phyloP scores from a whole-genome alignment of 2,329 filamentous ascomycete genomes.

The Xylariaceae sp. region DNA sequence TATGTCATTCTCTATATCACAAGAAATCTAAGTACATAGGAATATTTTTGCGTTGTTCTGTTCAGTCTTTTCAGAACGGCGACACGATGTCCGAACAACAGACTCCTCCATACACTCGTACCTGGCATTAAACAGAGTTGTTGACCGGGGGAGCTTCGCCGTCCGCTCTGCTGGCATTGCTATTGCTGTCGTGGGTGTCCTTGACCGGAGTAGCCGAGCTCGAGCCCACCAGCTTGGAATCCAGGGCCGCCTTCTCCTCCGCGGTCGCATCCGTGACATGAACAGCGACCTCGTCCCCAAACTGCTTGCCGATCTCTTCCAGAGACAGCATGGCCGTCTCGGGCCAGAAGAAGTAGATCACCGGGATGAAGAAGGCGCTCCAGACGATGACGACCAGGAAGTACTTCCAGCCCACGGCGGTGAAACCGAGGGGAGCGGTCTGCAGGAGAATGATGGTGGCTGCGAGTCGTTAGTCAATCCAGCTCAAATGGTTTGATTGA shows the following conservation, averaged over 20 bases:
- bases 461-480: neutral
- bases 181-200: too few species aligned
- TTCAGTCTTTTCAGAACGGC: too few species aligned
- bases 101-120: too few species aligned
- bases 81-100: too few species aligned
- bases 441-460: constrained; percentile 44
- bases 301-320: constrained; percentile 41
- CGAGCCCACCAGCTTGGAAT: neutral
- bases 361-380: constrained; percentile 36
- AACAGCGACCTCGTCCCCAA: constrained; percentile 47
- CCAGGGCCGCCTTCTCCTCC: constrained; percentile 20
- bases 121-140: too few species aligned
- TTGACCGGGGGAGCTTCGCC: too few species aligned
- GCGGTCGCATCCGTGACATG: constrained; percentile 39
- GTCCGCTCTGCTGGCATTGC: too few species aligned
- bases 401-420: constrained; percentile 44
- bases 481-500: too few species aligned
- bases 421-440: constrained; percentile 39
- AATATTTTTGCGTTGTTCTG: too few species aligned
- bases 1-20: too few species aligned
- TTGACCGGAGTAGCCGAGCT: too few species aligned
- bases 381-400: constrained; percentile 43
- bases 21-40: too few species aligned
- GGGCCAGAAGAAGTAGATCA: constrained; percentile 38
- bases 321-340: constrained; percentile 38